A percentile compares a stretch with the other conserved stretches of the same genome.
These are phyloP conservation scores for Bipolaris gigantea DNA, from an alignment of 2,329 filamentous ascomycete genomes.

Conservation along the genomic window DNA sequence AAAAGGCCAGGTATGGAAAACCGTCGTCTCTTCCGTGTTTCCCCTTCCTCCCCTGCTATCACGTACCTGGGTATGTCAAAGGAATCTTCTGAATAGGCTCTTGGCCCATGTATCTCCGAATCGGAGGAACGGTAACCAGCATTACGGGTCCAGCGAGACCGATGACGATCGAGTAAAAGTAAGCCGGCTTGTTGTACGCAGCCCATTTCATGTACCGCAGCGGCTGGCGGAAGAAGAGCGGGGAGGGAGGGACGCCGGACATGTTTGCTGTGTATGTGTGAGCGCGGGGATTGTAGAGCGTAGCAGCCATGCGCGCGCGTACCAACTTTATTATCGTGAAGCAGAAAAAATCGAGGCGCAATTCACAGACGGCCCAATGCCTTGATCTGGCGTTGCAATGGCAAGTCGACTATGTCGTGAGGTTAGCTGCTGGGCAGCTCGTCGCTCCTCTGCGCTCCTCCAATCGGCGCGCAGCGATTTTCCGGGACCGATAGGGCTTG, in stretches of 20 bases:
- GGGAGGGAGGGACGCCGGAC: constrained; percentile 52
- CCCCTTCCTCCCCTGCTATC: neutral
- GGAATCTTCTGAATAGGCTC: constrained; percentile 69
- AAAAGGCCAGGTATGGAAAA: neutral
- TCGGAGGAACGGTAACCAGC: constrained; percentile 71
- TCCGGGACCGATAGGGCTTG: constrained; percentile 36
- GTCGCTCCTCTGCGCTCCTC: constrained; percentile 4
- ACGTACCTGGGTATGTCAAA: constrained; percentile 89
- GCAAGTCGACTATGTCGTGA: constrained; percentile 10
- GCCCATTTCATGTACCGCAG: constrained; percentile 87
- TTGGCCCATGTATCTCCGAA: constrained; percentile 73
- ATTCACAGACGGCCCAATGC: constrained; percentile 24
- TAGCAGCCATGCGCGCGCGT: constrained; percentile 2
- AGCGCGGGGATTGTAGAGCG: neutral
- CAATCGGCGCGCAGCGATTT: constrained; percentile 28
- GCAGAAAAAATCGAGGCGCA: neutral
- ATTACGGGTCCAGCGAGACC: constrained; percentile 72
- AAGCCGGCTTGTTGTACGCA: constrained; percentile 81
- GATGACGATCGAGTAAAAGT: constrained; percentile 83
- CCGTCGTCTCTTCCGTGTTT: neutral
- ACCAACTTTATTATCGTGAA: neutral
- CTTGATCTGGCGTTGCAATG: constrained; percentile 15
- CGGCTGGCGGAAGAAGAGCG: constrained; percentile 79
- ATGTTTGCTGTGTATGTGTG: constrained; percentile 50
- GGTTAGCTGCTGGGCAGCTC: constrained; percentile 12